Percentiles rank a stretch among this genome's conserved stretches.
Evolutionary conservation across 2,329 filamentous ascomycete genomes (phyloP).

Genomic region (Aspergillus brunneoviolaceus): DNA sequence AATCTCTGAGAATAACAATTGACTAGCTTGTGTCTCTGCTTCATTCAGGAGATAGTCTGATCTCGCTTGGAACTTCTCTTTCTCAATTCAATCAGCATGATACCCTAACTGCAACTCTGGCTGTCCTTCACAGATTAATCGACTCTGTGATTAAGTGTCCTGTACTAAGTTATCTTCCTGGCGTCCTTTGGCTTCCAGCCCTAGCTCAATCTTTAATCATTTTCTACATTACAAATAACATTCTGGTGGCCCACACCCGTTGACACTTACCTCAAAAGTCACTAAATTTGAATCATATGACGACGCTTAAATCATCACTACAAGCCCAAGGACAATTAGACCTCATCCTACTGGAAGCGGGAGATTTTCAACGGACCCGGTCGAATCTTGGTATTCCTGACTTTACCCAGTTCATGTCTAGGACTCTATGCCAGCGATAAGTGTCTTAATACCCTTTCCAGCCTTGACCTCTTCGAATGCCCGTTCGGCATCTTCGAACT

Average conservation of each 20-base stretch:
- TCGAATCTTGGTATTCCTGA: background rate
- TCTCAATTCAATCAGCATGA: background rate
- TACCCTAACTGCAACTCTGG: background rate
- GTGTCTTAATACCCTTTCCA: conserved; percentile 62
- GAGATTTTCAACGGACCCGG: background rate
- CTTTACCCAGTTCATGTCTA: conserved; percentile 5
- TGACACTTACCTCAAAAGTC: background rate
- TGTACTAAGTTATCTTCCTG: background rate
- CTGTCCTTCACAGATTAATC: background rate
- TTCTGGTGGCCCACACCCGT: background rate
- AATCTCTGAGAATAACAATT: background rate
- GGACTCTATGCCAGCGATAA: conserved; percentile 42
- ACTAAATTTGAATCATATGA: background rate
- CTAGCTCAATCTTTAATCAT: background rate
- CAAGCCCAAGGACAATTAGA: background rate
- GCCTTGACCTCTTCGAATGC: conserved; percentile 85
- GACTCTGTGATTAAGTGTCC: background rate
- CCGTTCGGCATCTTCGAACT: conserved; percentile 77
- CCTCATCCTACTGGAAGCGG: background rate
- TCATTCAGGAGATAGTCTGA: background rate
- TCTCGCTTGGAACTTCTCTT: background rate
- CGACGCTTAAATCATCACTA: background rate
- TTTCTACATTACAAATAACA: background rate
- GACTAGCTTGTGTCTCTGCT: background rate
- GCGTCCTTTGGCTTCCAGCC: background rate